These are phyloP conservation scores for Skeletonema menzelii DNA, from an alignment of 108 stramenopile genomes.

Conservation along the genomic window DNA sequence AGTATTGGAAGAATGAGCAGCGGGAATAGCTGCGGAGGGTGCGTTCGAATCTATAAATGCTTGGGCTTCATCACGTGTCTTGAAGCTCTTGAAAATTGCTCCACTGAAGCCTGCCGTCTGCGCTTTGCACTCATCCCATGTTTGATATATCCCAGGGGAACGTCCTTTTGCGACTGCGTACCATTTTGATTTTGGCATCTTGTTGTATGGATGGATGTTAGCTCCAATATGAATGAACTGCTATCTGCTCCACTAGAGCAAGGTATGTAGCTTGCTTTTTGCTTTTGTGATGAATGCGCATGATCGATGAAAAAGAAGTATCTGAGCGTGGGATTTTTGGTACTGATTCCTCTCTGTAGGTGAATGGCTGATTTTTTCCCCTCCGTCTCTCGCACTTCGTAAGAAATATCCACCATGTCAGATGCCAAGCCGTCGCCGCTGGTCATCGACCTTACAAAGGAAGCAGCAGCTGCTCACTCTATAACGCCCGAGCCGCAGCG, in stretches of 20 bases:
- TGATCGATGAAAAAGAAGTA: no score
- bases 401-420: not conserved
- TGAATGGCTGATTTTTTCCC: no score
- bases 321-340: no score
- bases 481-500: not conserved
- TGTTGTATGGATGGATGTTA: no score
- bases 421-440: not conserved
- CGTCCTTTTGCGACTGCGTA: slow-evolving; percentile 82
- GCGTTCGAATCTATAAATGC: slow-evolving; percentile 37
- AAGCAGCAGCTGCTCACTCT: not conserved
- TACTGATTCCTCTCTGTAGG: no score
- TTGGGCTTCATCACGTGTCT: slow-evolving; percentile 52
- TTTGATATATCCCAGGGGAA: slow-evolving; percentile 59
- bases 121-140: slow-evolving; percentile 74
- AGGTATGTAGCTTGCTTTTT: no score
- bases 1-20: not conserved
- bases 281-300: no score
- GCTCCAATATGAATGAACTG: no score
- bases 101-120: slow-evolving; percentile 67
- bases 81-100: slow-evolving; percentile 71
- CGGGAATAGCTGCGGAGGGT: not conserved
- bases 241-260: no score
- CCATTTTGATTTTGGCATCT: slow-evolving; percentile 41
- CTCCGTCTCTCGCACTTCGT: no score
- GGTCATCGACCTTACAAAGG: not conserved